A percentile compares a stretch with the other conserved stretches of the same genome.
phyloP scores from a whole-genome alignment of 148 eudicot species.

The Diospyros lotus region DNA sequence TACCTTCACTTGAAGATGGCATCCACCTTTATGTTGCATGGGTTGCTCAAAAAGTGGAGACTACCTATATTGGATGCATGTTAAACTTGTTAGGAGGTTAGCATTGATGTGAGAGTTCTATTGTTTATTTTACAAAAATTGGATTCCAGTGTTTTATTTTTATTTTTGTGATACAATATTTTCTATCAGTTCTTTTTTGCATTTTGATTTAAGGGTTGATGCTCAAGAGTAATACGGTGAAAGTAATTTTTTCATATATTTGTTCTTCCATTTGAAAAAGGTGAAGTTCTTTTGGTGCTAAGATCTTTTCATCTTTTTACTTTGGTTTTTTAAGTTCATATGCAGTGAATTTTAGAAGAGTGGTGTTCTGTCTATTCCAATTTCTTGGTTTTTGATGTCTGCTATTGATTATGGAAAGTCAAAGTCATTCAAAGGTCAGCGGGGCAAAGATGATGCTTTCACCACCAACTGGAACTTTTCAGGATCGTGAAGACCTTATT shows the following conservation, averaged over 20 bases:
- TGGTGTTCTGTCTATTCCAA: background rate
- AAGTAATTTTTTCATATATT: background rate
- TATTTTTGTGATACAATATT: background rate
- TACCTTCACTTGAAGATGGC: background rate
- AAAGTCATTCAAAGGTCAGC: slow-evolving; percentile 12
- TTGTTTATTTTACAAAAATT: background rate
- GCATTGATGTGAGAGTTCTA: background rate
- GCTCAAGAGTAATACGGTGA: background rate
- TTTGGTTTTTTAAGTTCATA: background rate
- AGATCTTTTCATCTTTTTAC: too few relatives aligned
- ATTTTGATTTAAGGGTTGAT: background rate
- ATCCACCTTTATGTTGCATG: background rate
- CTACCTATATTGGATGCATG: background rate
- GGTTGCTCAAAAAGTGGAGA: background rate
- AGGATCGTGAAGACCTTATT: slow-evolving; percentile 48
- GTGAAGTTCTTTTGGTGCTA: background rate
- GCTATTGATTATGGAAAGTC: slow-evolving; percentile 14
- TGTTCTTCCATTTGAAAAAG: background rate
- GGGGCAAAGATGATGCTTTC: slow-evolving; percentile 30
- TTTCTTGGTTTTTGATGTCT: slow-evolving; percentile 8
- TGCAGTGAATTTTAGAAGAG: background rate
- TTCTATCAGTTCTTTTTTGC: background rate
- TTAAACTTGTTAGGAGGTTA: background rate
- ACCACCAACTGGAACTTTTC: slow-evolving; percentile 38
- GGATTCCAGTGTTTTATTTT: background rate